Base-by-base conservation (phyloP, 768 basidiomycete species). In the Multifurca ochricompacta region DNA sequence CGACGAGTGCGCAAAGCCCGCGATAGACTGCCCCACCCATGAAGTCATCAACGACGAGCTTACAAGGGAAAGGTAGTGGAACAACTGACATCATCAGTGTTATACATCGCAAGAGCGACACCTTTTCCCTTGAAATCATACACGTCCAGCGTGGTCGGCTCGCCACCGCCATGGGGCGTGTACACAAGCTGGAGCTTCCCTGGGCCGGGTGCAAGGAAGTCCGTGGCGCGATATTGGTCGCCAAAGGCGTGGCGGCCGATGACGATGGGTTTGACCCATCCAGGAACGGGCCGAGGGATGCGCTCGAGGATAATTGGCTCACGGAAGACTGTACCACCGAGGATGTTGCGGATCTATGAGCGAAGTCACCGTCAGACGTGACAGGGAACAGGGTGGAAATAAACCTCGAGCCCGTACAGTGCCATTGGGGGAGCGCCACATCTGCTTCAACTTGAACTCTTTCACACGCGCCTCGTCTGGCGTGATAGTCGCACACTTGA, bases 401-500 rank as follows among this genome's bases (percentile, higher is more conserved):
- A 34, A 23, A 16, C 13, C 28, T 6, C 13, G 9, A 23, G 3
- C 35, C 71, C 85, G 49, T 56, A 90, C 87, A 2, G 94, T 95
- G 63, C 93, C 94, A 69, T 96, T 96, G 6, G 94, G 95, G 65
- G 89, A 91, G 75, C 77, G 87, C 94, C 92, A 96, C 95, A 99
- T 99, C 71, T 94, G 83, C 77, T 96, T 97, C 67, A 99, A 78
- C 46, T 92, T 90, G 80, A 96, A 99, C 71, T 98, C 96, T 67
- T 93, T 73, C 43, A 97, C 92, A 54, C 94, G 86, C 21, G 83
- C 91, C 68, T 98, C 95, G 67, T 99, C 96, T 6, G 96, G 96
- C 1, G 96, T 99, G 73, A 98, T 98, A 41, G 95, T 98, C 36
- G 94, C 95, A 73, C 95, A 99, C 72, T 99, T 99, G 74, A 98